Evolutionary conservation across 176 grass and related monocot species (phyloP).

Genomic region (Oryza meridionalis): DNA sequence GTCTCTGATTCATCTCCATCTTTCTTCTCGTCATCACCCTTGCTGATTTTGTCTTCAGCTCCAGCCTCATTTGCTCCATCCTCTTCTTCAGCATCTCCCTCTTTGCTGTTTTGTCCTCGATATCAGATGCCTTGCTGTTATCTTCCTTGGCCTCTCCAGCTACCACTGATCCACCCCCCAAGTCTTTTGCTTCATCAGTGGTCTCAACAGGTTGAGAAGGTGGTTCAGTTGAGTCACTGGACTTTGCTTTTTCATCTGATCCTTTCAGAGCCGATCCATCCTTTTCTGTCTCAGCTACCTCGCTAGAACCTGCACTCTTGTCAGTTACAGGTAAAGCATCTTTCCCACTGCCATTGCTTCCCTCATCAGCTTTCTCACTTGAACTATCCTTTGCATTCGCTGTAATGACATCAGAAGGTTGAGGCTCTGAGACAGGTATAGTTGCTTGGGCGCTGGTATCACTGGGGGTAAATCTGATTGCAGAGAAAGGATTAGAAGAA

Average conservation of each 20-base stretch:
- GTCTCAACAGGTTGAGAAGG: slow-evolving; percentile 37
- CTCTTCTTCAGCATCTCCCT: slow-evolving; percentile 48
- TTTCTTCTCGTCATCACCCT: slow-evolving; percentile 40
- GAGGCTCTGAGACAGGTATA: slow-evolving; percentile 37
- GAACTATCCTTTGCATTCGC: slow-evolving; percentile 21
- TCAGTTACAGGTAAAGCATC: slow-evolving; percentile 23
- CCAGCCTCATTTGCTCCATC: slow-evolving; percentile 42
- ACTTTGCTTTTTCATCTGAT: slow-evolving; percentile 16
- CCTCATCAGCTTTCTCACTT: slow-evolving; percentile 39
- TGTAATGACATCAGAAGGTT: slow-evolving; percentile 48
- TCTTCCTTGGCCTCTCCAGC: slow-evolving; percentile 47
- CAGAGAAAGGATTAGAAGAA: slow-evolving; percentile 88
- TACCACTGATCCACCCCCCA: slow-evolving; percentile 34
- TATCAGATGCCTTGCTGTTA: slow-evolving; percentile 44
- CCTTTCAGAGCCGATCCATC: slow-evolving; percentile 35
- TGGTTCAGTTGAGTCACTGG: slow-evolving; percentile 22
- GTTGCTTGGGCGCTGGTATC: slow-evolving; percentile 52
- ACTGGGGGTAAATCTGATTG: slow-evolving; percentile 65
- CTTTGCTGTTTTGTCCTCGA: slow-evolving; percentile 34
- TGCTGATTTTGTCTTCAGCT: slow-evolving; percentile 50
- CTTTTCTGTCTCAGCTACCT: slow-evolving; percentile 26
- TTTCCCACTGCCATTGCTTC: slow-evolving; percentile 48
- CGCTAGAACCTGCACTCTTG: slow-evolving; percentile 30
- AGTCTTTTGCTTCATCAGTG: slow-evolving; percentile 48
- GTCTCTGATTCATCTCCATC: slow-evolving; percentile 47